Conservation (phyloP, 257 asterid species). For the Fraxinus cuspidata region DNA sequence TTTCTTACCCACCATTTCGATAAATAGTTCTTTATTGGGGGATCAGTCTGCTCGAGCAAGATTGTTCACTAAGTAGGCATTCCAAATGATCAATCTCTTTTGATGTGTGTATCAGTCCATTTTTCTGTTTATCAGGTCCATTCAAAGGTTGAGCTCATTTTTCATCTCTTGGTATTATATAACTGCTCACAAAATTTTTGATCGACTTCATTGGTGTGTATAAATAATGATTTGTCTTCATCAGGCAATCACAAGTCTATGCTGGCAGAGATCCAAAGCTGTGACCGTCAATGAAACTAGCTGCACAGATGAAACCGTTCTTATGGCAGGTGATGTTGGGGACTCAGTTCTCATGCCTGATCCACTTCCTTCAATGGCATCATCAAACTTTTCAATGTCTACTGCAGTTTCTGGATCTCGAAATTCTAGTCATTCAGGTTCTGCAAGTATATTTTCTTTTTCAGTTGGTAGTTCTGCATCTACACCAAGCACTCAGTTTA, state of each 20-base stretch:
- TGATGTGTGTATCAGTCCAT: neutral
- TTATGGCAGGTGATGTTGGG: constrained; percentile 82
- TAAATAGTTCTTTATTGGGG: neutral
- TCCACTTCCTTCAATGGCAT: constrained; percentile 84
- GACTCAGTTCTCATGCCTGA: constrained; percentile 96
- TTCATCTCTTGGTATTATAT: neutral
- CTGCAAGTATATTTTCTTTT: constrained; percentile 63
- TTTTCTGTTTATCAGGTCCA: neutral
- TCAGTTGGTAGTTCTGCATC: constrained; percentile 48
- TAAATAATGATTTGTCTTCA: constrained; percentile 33
- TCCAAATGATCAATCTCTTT: neutral
- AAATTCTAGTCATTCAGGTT: constrained; percentile 59
- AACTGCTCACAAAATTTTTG: constrained; percentile 13
- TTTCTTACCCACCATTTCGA: neutral
- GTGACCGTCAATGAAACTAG: constrained; percentile 64
- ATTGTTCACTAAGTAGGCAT: neutral
- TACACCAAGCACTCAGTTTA: constrained; percentile 43
- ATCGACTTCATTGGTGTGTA: constrained; percentile 22
- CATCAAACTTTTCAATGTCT: constrained; percentile 59
- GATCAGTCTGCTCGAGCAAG: neutral
- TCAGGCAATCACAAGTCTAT: constrained; percentile 87
- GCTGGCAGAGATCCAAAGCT: constrained; percentile 97
- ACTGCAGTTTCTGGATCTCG: constrained; percentile 60
- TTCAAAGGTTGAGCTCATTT: neutral
- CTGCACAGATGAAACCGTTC: constrained; percentile 75